Percentiles rank a stretch among this genome's conserved stretches.
Evolutionary conservation across 140 eudicot species (phyloP).

Genomic region (Cichorium intybus): DNA sequence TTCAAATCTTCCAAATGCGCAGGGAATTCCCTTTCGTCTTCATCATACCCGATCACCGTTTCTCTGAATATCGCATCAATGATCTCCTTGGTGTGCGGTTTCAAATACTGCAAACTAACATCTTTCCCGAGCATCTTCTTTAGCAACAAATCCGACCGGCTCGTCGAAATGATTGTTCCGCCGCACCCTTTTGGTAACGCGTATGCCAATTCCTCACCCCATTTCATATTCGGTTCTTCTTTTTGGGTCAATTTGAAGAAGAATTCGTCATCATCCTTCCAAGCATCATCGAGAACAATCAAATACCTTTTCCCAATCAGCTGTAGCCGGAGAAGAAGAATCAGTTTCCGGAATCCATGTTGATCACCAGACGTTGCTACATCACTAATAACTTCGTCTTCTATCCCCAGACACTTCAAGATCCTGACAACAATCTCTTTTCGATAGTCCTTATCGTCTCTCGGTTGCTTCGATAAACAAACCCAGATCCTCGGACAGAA

Average conservation of each 20-base stretch:
- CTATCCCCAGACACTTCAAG: slow-evolving; percentile 38
- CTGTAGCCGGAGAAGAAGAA: slow-evolving; percentile 39
- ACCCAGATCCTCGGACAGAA: slow-evolving; percentile 55
- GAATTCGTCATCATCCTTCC: slow-evolving; percentile 6
- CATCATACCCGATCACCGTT: slow-evolving; percentile 32
- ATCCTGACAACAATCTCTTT: slow-evolving; percentile 45
- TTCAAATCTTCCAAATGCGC: not conserved
- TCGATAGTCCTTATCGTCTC: not conserved
- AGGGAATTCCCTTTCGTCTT: slow-evolving; percentile 10
- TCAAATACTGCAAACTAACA: slow-evolving; percentile 25
- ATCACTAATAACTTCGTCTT: slow-evolving; percentile 28
- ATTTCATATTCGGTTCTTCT: not conserved
- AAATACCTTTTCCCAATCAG: slow-evolving; percentile 43
- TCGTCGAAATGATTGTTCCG: slow-evolving; percentile 44
- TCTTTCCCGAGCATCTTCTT: slow-evolving; percentile 49
- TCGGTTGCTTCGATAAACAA: slow-evolving; percentile 39
- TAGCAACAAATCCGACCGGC: slow-evolving; percentile 27
- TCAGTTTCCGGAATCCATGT: slow-evolving; percentile 24
- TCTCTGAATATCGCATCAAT: slow-evolving; percentile 35
- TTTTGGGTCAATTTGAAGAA: slow-evolving; percentile 10
- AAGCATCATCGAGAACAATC: slow-evolving; percentile 53
- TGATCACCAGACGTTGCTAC: not conserved
- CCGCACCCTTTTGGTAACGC: slow-evolving; percentile 57
- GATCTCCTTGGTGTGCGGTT: slow-evolving; percentile 19
- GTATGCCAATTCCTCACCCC: slow-evolving; percentile 27